Base-by-base conservation (phyloP, 116 monocot genomes). In the Cymodocea nodosa region DNA sequence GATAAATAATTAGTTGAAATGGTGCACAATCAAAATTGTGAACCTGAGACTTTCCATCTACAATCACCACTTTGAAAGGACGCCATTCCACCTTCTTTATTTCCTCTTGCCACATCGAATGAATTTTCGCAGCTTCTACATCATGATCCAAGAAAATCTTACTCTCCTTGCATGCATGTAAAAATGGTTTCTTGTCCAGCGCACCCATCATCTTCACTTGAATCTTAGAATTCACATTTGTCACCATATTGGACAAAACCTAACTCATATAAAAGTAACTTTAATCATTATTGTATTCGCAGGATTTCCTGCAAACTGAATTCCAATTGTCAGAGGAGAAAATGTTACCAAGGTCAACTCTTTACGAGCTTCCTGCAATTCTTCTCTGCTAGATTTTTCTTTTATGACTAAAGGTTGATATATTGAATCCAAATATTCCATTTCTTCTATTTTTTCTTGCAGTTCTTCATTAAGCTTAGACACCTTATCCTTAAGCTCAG, bases 181-280 rank as follows among this genome's bases (percentile, higher is more conserved):
- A 20, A 53, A 78, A 78, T 48, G 78, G 63, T 3, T 20, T 24
- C 1, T 14, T 22, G 37, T 78, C 78, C 57, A 78, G 59, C 60
- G 68, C 73, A 19, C 78, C 78, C 73, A 78, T 69, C 50, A 57
- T 65, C 36, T 78, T 78, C 50, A 78, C 52, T 52, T 62, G 63
- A 69, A 78, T 69, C 60, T 50, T 50, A 30, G 70, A 34, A n/a
- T 44, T 37, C 44, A 8, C 11, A 17, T 59, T 44, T 56, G 30
- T 68, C 36, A 44, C 39, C 68, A 68, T 68, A 44, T 57, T 6
- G 52, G 37, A 23, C n/a, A 68, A 37, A 40, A 39, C 68, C 68
- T 68, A 36, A 13, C 11, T 44, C 30, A 53, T 57, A 15, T 59
- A 23, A 59, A 48, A 48, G 57, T 48, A 15, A 22, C 15, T 23